Percentiles rank a stretch among this genome's conserved stretches.
Conservation (phyloP, 805 yeast species). For the Candida schatavii region DNA sequence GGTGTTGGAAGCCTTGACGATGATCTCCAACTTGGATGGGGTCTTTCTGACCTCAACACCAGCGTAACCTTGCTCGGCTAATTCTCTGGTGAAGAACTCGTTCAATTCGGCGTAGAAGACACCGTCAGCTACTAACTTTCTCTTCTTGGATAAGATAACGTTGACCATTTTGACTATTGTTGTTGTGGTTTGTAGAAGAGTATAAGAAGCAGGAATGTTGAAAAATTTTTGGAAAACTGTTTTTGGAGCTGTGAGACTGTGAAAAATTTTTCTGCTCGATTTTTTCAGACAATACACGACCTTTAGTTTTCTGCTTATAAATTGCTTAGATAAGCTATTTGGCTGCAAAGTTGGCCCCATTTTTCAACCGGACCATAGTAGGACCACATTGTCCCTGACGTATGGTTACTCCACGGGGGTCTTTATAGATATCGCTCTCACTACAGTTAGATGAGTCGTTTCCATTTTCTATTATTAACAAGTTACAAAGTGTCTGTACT, state of each 20-base stretch:
- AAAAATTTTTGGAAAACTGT: conserved; percentile 3
- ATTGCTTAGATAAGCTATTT: neutral
- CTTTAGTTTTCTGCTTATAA: neutral
- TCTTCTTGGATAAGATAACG: conserved; percentile 83
- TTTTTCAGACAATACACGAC: neutral
- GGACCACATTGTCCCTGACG: too few relatives aligned
- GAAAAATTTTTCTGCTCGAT: conserved; percentile 5
- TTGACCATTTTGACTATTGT: conserved; percentile 22
- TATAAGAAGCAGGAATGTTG: neutral
- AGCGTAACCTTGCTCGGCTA: conserved; percentile 99
- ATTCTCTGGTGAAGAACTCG: conserved; percentile 99
- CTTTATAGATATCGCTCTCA: too few relatives aligned
- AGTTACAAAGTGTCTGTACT: too few relatives aligned
- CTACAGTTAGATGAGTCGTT: too few relatives aligned
- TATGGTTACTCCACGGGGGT: too few relatives aligned
- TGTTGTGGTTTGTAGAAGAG: conserved; percentile 4
- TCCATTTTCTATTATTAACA: too few relatives aligned
- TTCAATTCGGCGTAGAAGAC: conserved; percentile 99
- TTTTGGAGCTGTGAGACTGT: conserved; percentile 1
- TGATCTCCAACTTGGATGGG: conserved; percentile 96
- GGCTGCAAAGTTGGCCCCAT: too few relatives aligned
- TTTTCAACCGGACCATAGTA: too few relatives aligned
- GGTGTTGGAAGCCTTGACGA: conserved; percentile 98
- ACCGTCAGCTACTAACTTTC: conserved; percentile 99
- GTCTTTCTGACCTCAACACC: conserved; percentile 99